These are phyloP conservation scores for Ophiostoma angusticollis DNA, from an alignment of 2,329 filamentous ascomycete genomes.

Conservation along the genomic window DNA sequence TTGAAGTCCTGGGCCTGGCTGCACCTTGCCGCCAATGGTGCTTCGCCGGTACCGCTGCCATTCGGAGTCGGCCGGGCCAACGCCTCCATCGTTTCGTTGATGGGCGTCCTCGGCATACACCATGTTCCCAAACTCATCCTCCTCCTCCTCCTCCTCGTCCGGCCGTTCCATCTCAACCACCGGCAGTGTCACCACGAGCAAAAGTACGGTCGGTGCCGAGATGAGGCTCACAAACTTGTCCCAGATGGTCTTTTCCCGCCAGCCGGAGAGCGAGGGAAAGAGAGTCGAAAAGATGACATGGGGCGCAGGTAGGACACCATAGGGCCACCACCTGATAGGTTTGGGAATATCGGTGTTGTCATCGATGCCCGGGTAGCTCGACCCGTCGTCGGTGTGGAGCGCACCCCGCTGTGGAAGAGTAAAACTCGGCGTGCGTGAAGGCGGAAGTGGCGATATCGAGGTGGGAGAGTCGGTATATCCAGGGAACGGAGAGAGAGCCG, in stretches of 20 bases:
- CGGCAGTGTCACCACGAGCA: slow-evolving; percentile 80
- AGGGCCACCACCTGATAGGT: slow-evolving; percentile 69
- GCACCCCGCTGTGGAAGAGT: slow-evolving; percentile 30
- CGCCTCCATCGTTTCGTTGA: neutral
- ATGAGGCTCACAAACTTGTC: slow-evolving; percentile 71
- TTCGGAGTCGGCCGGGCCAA: slow-evolving; percentile 31
- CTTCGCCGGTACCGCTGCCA: slow-evolving; percentile 47
- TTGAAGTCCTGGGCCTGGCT: too few species aligned
- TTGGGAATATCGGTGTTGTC: slow-evolving; percentile 25
- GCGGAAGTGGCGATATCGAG: slow-evolving; percentile 25
- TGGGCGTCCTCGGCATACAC: neutral
- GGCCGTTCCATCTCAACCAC: slow-evolving; percentile 63
- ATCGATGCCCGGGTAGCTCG: slow-evolving; percentile 33
- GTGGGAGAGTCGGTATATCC: slow-evolving; percentile 48
- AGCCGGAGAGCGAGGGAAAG: slow-evolving; percentile 77
- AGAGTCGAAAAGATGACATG: slow-evolving; percentile 58
- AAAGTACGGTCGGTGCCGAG: slow-evolving; percentile 79
- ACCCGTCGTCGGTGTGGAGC: slow-evolving; percentile 14
- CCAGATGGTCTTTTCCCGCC: slow-evolving; percentile 71
- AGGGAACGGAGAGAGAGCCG: slow-evolving; percentile 52
- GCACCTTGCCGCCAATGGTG: too few species aligned
- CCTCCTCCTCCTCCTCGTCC: slow-evolving; percentile 32
- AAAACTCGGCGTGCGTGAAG: slow-evolving; percentile 39
- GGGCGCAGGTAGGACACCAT: slow-evolving; percentile 57
- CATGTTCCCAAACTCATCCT: slow-evolving; percentile 15